Evolutionary conservation across 176 grass and related monocot species (phyloP), one percentile per base, ranked within the genome.

Genomic region (Urochloa ruziziensis): DNA sequence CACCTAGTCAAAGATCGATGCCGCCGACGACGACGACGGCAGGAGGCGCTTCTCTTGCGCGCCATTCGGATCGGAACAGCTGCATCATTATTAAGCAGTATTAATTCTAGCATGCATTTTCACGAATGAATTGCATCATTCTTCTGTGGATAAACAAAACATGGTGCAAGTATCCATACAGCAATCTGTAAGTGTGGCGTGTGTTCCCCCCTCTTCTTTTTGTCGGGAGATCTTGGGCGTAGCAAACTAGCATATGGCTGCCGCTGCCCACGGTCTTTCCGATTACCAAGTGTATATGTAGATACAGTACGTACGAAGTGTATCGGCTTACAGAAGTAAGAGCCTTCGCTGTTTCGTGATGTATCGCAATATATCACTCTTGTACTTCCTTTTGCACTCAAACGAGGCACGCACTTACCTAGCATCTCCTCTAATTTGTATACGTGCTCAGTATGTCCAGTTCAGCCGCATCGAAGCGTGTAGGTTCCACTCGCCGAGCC

Each of bases 141-240:
- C 82, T 84, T 84, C 39, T 90, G 84, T 90, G 13, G 37, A 90
- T 90, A 87, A 80, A 87, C 84, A 74, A 90, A 60, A 37, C 39
- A 76, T 85, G 77, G 42, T 85, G 84, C 68, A 86, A 82, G 57
- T 58, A 53, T 61, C 49, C 47, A 78, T 65, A 73, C 29, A 73
- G 37, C 73, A 51, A 66, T 40, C 75, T 67, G 83, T 77, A 69
- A 81, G 54, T 28, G 83, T 77, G 64, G 60, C 12, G 71, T 18
- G 71, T 40, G 27, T 10, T 3, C n/a, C 3, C 13, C 9, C 18
- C 9, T 3, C 18, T 48, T 52, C 11, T 81, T 63, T 85, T 86
- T 73, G 25, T 33, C 29, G 66, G 66, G 44, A 58, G 28, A 78
- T 34, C 36, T 27, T 81, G 60, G 68, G 35, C 62, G 48, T 27